phyloP scores from a whole-genome alignment of 345 rosid species.

The Gossypium longicalyx region DNA sequence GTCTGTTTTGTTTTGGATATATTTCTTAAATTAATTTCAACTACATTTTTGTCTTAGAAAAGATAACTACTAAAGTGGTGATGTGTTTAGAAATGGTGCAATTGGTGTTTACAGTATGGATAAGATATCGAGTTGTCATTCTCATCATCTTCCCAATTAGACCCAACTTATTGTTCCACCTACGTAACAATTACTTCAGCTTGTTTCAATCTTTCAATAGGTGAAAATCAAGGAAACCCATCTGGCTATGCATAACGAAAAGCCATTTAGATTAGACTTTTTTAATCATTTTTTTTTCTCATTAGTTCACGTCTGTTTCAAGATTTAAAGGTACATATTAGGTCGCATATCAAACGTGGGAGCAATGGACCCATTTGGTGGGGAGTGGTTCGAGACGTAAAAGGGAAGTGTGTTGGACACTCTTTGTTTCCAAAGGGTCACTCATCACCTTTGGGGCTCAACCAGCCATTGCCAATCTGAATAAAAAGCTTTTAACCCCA shows the following conservation, averaged over 20 bases:
- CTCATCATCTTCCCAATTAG: neutral
- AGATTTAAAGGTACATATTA: neutral
- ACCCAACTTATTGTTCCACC: neutral
- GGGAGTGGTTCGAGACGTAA: neutral
- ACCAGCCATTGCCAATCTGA: neutral
- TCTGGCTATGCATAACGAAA: slow-evolving; percentile 1
- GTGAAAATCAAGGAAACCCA: slow-evolving; percentile 2
- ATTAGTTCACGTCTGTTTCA: neutral
- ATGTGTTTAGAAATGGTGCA: neutral
- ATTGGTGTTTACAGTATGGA: neutral
- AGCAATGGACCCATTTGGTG: neutral
- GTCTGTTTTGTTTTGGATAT: too few relatives aligned
- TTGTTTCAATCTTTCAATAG: neutral
- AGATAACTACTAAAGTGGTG: too few relatives aligned
- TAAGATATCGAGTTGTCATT: neutral
- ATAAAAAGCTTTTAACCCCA: too few relatives aligned
- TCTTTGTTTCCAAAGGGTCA: neutral
- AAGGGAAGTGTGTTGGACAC: neutral
- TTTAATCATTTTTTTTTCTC: neutral
- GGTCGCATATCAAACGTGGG: neutral
- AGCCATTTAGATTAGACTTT: neutral
- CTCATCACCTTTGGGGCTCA: neutral
- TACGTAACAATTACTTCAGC: neutral
- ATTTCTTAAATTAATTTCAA: too few relatives aligned
- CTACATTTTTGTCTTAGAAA: too few relatives aligned